Percentiles rank a stretch among this genome's conserved stretches.
Evolutionary conservation across 208 protist species (phyloP).

Genomic region (Chromosphaera perkinsii): DNA sequence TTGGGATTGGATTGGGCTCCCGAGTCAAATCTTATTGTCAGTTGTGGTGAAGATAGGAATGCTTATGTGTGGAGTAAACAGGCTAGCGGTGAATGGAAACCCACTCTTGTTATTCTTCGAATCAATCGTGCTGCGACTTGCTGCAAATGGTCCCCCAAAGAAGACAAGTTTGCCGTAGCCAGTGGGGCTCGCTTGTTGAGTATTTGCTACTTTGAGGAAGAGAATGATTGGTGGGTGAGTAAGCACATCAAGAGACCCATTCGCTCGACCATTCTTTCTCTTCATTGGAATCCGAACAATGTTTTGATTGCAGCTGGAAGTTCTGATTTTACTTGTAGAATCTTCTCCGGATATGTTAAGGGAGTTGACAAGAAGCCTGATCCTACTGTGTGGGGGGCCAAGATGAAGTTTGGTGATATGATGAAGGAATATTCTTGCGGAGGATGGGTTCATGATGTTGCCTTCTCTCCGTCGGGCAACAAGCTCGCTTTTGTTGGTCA

Average conservation of each 20-base stretch:
- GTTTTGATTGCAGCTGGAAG: conserved; percentile 65
- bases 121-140: conserved; percentile 70
- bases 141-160: conserved; percentile 65
- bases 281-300: conserved; percentile 78
- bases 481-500: conserved; percentile 57
- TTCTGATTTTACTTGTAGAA: conserved; percentile 64
- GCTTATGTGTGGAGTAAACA: conserved; percentile 80
- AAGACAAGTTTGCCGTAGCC: conserved; percentile 77
- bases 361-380: conserved; percentile 51
- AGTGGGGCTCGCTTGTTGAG: conserved; percentile 65
- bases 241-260: conserved; percentile 42
- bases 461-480: conserved; percentile 64
- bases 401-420: conserved; percentile 44
- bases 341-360: conserved; percentile 68
- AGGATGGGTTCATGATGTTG: conserved; percentile 67
- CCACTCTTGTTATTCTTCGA: conserved; percentile 73
- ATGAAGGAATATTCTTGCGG: neutral
- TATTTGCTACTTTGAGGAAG: conserved; percentile 79
- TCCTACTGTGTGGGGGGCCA: conserved; percentile 25
- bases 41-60: conserved; percentile 80
- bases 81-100: conserved; percentile 68
- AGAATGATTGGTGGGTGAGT: conserved; percentile 82
- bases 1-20: conserved; percentile 76
- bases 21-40: conserved; percentile 72
- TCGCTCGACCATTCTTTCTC: conserved; percentile 63